Evolutionary conservation across 257 asterid genomes (phyloP).

Genomic region (Rhazya stricta): DNA sequence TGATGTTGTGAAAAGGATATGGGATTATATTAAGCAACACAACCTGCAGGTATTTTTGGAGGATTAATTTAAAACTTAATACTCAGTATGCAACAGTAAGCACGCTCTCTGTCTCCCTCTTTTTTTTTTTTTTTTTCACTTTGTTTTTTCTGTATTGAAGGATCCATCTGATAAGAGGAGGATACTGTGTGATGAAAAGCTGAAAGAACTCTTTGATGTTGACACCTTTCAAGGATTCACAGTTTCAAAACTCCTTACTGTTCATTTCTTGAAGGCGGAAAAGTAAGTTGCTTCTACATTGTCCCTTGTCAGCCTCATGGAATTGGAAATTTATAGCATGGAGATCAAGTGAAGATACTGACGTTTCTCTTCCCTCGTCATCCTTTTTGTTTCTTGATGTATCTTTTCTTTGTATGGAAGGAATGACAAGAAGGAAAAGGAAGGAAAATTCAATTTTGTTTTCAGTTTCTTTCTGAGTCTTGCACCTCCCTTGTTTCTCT

Average conservation of each 20-base stretch:
- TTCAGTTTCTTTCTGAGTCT: neutral
- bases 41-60: conserved; percentile 67
- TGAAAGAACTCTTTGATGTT: conserved; percentile 72
- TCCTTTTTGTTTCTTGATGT: conserved; percentile 10
- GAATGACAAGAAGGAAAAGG: neutral
- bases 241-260: conserved; percentile 51
- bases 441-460: neutral
- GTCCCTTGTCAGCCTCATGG: conserved; percentile 21
- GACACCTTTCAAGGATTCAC: conserved; percentile 71
- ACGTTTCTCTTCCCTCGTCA: conserved; percentile 1
- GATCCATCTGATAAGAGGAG: conserved; percentile 90
- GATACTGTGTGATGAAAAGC: conserved; percentile 85
- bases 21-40: conserved; percentile 84
- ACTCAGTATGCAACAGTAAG: neutral
- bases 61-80: neutral
- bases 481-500: neutral
- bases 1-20: conserved; percentile 72
- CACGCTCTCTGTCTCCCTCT: neutral
- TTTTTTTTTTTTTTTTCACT: conserved; percentile 7
- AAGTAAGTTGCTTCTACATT: conserved; percentile 39
- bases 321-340: conserved; percentile 24
- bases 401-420: neutral
- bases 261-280: conserved; percentile 61
- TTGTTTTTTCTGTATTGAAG: conserved; percentile 35
- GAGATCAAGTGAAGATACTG: conserved; percentile 27